Conservation (phyloP, 768 basidiomycete genomes). For the Pulveroboletus ravenelii region DNA sequence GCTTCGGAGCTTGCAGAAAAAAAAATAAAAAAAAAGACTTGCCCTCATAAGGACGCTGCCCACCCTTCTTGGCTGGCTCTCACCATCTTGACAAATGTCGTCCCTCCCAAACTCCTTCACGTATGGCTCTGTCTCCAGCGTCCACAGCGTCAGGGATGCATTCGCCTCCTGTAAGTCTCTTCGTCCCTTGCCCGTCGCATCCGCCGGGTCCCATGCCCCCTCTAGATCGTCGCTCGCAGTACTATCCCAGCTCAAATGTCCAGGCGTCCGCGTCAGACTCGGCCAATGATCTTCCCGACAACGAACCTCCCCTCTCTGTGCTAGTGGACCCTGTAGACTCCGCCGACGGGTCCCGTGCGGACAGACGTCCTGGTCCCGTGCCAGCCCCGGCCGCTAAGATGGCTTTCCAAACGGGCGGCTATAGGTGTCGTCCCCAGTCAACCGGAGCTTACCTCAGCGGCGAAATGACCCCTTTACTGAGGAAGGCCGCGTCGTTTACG, state of each 20-base stretch:
- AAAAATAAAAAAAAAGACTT: too few relatives aligned
- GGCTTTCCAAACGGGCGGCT: slow-evolving; percentile 21
- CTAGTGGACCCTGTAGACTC: slow-evolving; percentile 5
- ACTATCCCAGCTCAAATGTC: slow-evolving; percentile 56
- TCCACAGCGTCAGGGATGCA: slow-evolving; percentile 48
- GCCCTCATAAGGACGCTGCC: too few relatives aligned
- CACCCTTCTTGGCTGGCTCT: too few relatives aligned
- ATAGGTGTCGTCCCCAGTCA: background rate
- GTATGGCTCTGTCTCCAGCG: slow-evolving; percentile 46
- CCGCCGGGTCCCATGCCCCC: slow-evolving; percentile 1
- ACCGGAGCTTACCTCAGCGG: background rate
- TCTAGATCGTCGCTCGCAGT: slow-evolving; percentile 66
- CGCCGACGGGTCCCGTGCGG: background rate
- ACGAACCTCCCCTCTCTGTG: slow-evolving; percentile 15
- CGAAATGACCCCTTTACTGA: slow-evolving; percentile 39
- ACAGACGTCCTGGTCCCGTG: background rate
- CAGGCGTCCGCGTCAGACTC: slow-evolving; percentile 47
- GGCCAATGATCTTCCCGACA: slow-evolving; percentile 37
- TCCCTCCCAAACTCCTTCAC: slow-evolving; percentile 43
- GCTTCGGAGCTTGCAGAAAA: too few relatives aligned
- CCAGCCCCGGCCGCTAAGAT: slow-evolving; percentile 14
- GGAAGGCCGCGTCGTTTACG: slow-evolving; percentile 36
- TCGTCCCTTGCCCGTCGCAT: background rate
- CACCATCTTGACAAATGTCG: slow-evolving; percentile 34
- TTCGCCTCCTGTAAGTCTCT: slow-evolving; percentile 53